A percentile compares a stretch with the other conserved stretches of the same genome.
Evolutionary conservation across 2,329 filamentous ascomycete genomes (phyloP).

Genomic region (Colletotrichum trifolii): DNA sequence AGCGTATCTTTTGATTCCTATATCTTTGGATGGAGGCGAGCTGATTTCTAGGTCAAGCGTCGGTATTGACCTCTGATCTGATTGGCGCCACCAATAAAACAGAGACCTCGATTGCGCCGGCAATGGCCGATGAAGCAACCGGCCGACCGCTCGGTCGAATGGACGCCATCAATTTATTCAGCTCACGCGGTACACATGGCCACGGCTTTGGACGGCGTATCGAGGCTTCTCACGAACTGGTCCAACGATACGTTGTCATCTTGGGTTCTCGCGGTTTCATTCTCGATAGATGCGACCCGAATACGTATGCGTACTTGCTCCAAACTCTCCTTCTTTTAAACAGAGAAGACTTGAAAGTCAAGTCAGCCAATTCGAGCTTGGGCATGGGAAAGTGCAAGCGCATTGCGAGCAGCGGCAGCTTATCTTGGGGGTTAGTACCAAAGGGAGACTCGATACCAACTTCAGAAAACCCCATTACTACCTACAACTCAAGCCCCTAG

Average conservation of each 20-base stretch:
- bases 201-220: conserved; percentile 43
- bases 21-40: too few relatives aligned
- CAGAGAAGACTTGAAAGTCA: conserved; percentile 40
- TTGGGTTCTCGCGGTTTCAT: conserved; percentile 36
- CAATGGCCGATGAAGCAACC: conserved; percentile 53
- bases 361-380: background rate
- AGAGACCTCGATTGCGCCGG: conserved; percentile 46
- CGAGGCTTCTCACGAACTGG: conserved; percentile 48
- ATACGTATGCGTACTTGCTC: conserved; percentile 49
- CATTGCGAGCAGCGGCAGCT: conserved; percentile 4
- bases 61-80: conserved; percentile 49
- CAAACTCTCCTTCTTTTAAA: conserved; percentile 47
- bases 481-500: conserved; percentile 46
- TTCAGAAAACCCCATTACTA: conserved; percentile 44
- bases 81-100: conserved; percentile 49
- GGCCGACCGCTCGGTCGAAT: conserved; percentile 49
- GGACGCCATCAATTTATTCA: conserved; percentile 50
- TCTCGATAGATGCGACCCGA: conserved; percentile 45
- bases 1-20: too few relatives aligned
- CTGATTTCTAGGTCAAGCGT: conserved; percentile 37
- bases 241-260: conserved; percentile 49
- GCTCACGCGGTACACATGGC: conserved; percentile 51
- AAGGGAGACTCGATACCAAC: conserved; percentile 46
- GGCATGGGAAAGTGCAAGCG: accelerated
- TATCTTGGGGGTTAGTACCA: conserved; percentile 46